Base-by-base conservation (phyloP, 768 basidiomycete genomes). In the Leccinellum albellum region DNA sequence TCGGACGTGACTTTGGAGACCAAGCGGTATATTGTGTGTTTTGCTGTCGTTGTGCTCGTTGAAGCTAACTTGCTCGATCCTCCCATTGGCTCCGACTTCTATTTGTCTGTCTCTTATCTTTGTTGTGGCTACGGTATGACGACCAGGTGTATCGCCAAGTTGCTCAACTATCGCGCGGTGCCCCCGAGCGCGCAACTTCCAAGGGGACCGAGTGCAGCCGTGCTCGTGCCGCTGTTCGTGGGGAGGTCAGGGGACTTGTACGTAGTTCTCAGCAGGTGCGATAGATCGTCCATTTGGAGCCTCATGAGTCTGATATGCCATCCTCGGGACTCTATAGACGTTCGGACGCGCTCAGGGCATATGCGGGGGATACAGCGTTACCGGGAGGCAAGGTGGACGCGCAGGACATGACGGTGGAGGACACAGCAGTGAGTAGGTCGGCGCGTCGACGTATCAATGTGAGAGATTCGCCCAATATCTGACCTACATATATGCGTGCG, bases 301-400 rank as follows among this genome's bases (percentile, higher is more conserved):
- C n/a, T 17, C 17, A 4, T 17, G 35, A 37, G 35, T 37, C 35
- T 37, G 35, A 37, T 37, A 37, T 37, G 17, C 17, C 8, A 35
- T 35, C 7, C 33, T n/a, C n/a, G n/a, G n/a, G n/a, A n/a, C n/a
- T n/a, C 35, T 37, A 37, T 45, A 95, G 93, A 59, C 85, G 93
- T 2, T 85, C 92, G 2, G 78, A 86, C 0, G 82, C 82, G 3
- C 74, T 96, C 62, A 77, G 84, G 35, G 79, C 86, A 9, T 96
- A 89, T 64, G 89, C 93, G 1, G 91, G 91, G 0, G 94, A 95
- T 68, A 96, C 94, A 0, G 88, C 91, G 1, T 73, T 96, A 5
- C 94, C 93, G 0, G 93, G 94, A 6, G 93, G 94, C 0, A 91
- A 86, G 67, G 79, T 86, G 7, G 93, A 96, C 15, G 74, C 75